Evolutionary conservation across 345 rosid genomes (phyloP), one percentile per base, ranked within the genome.

Genomic region (Linum tenue): DNA sequence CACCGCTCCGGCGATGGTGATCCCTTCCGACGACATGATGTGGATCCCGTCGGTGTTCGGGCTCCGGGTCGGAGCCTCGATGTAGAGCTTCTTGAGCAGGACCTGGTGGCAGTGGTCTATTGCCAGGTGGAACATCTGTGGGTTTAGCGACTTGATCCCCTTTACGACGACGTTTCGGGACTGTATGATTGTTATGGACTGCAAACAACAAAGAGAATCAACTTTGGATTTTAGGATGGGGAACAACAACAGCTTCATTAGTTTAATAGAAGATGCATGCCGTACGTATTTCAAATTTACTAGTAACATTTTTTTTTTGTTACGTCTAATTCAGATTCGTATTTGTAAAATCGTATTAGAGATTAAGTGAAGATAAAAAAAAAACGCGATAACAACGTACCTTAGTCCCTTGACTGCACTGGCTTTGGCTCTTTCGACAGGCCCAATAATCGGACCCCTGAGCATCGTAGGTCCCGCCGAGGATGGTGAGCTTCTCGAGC

Each of bases 381-480:
- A 22, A 22, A 22, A 22, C 31, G 31, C 1, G 31, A 0, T 22
- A 22, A 22, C 31, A 22, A 22, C 31, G 1, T 22, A 78, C 82
- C 72, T 63, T 75, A 55, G 82, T 60, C 3, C 74, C 76, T 15
- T 67, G 55, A 11, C 78, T 76, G 39, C 82, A 78, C 7, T 10
- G n/a, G 5, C 42, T 64, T 43, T 74, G 69, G 41, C 72, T 14
- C 39, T 17, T 64, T 58, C 67, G 53, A 74, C 82, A 78, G 5
- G 67, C 69, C 82, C 82, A 78, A 3, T 63, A 78, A 37, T 50
- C 55, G 10, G 68, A 69, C 31, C 74, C 82, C 2, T 37, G 60
- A 9, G 72, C 82, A 69, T 78, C 79, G 43, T 75, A 16, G 15
- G 59, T 69, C 10, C 82, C 82, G 6, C 82, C 82, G 31, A 35